Percentiles rank a stretch among this genome's conserved stretches.
Conservation (phyloP, 306 rosid genomes). For the Calophaca sinica region DNA sequence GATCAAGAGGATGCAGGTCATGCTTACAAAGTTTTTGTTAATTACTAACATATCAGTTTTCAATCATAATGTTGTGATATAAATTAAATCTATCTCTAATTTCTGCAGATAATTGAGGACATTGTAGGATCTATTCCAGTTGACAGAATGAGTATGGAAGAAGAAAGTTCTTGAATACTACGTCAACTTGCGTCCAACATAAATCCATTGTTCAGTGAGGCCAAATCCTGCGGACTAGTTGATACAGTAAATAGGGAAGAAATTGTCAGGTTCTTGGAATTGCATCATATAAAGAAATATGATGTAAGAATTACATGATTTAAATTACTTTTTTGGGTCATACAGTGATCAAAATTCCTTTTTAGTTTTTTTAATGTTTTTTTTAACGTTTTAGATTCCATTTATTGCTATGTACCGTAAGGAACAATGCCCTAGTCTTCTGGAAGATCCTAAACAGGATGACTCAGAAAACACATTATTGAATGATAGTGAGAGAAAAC, state of each 20-base stretch:
- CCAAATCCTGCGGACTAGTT: constrained; percentile 36
- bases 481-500: constrained; percentile 24
- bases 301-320: constrained; percentile 49
- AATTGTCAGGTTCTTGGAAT: constrained; percentile 55
- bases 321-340: constrained; percentile 30
- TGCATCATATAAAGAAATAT: constrained; percentile 52
- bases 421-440: constrained; percentile 36
- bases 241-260: constrained; percentile 45
- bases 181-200: constrained; percentile 46
- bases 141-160: constrained; percentile 50
- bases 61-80: constrained; percentile 29
- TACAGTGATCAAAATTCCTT: neutral
- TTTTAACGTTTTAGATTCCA: constrained; percentile 46
- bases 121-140: constrained; percentile 48
- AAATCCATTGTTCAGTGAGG: constrained; percentile 47
- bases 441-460: neutral
- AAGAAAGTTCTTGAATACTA: constrained; percentile 58
- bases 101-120: constrained; percentile 52
- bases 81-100: constrained; percentile 17
- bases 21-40: constrained; percentile 37
- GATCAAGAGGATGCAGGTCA: constrained; percentile 63
- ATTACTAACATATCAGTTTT: constrained; percentile 27
- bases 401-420: constrained; percentile 34
- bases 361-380: constrained; percentile 16
- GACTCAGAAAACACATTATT: constrained; percentile 5